phyloP scores from a whole-genome alignment of 495 filamentous ascomycete species.

The Penicillium riverlandense region DNA sequence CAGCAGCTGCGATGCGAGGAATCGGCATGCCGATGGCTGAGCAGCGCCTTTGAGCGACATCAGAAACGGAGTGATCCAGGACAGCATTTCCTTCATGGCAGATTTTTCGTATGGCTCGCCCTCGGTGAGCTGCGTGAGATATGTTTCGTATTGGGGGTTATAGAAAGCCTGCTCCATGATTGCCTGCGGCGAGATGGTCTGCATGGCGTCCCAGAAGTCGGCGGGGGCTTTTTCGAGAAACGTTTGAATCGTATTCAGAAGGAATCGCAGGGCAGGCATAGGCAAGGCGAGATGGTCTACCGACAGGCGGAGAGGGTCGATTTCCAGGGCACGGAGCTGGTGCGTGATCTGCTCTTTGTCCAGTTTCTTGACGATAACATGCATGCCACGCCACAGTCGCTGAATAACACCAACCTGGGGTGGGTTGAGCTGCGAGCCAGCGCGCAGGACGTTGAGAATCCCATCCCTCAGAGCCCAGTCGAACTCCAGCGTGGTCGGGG shows the following conservation, averaged over 20 bases:
- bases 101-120: constrained; percentile 48
- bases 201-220: constrained; percentile 83
- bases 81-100: constrained; percentile 51
- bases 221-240: constrained; percentile 66
- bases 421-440: constrained; percentile 34
- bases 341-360: constrained; percentile 71
- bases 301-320: constrained; percentile 67
- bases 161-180: constrained; percentile 72
- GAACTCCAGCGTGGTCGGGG: constrained; percentile 61
- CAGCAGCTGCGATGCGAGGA: constrained; percentile 62
- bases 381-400: constrained; percentile 69
- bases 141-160: constrained; percentile 56
- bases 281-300: constrained; percentile 65
- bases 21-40: constrained; percentile 64
- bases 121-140: constrained; percentile 49
- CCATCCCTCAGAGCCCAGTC: constrained; percentile 72
- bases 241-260: constrained; percentile 57
- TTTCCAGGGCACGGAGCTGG: constrained; percentile 68
- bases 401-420: constrained; percentile 45
- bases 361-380: constrained; percentile 59
- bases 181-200: constrained; percentile 63
- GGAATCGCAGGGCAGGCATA: constrained; percentile 49
- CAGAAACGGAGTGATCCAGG: constrained; percentile 71
- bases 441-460: constrained; percentile 37
- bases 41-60: constrained; percentile 65